A percentile compares a stretch with the other conserved stretches of the same genome.
Conservation (phyloP, 306 rosid genomes). For the Arachis hypogaea region DNA sequence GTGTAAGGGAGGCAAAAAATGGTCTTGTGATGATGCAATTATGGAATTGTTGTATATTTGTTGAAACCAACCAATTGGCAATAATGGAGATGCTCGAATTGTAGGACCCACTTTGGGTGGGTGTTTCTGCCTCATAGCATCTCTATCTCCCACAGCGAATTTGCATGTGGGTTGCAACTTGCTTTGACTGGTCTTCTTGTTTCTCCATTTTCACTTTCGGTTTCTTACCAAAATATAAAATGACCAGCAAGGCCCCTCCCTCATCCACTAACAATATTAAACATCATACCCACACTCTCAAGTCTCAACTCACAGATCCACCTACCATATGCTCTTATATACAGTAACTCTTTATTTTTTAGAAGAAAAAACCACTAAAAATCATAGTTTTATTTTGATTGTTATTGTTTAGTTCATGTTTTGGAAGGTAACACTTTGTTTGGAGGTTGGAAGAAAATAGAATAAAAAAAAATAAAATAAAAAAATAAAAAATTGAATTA, state of each 20-base stretch:
- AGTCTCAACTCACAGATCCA: conserved; percentile 32
- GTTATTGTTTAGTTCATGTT: no score
- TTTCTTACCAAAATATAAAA: conserved; percentile 16
- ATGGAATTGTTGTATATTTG: conserved; percentile 33
- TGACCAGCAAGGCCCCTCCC: neutral
- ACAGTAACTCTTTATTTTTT: no score
- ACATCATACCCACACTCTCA: conserved; percentile 43
- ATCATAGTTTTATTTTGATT: no score
- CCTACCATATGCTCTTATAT: no score
- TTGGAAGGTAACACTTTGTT: no score
- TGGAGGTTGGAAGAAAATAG: no score
- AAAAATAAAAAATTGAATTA: no score
- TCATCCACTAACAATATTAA: conserved; percentile 9
- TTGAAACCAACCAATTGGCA: conserved; percentile 32
- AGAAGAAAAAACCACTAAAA: no score
- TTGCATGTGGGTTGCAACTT: conserved; percentile 49
- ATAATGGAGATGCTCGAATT: conserved; percentile 39
- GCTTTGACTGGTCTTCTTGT: conserved; percentile 46
- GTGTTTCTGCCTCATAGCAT: conserved; percentile 11
- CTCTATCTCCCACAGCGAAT: conserved; percentile 26
- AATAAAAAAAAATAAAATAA: no score
- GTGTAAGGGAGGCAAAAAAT: conserved; percentile 4
- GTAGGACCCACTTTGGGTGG: conserved; percentile 37
- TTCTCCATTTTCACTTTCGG: neutral
- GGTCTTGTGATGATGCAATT: neutral